A percentile compares a stretch with the other conserved stretches of the same genome.
phyloP scores from a whole-genome alignment of 306 rosid genomes.

The Vigna unguiculata region DNA sequence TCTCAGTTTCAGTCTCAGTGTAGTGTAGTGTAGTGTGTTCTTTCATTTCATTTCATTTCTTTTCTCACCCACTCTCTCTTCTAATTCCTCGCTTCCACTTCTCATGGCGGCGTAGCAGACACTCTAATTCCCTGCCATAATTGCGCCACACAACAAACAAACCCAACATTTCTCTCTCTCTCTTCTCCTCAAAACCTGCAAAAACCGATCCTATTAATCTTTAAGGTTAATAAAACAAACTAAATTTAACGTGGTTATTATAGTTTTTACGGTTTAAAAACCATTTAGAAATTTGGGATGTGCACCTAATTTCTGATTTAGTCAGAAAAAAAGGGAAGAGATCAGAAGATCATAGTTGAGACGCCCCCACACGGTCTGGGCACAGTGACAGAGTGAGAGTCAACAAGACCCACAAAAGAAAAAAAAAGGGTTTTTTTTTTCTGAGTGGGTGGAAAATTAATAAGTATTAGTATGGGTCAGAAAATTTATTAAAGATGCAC shows the following conservation, averaged over 20 bases:
- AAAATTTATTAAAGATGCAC: slow-evolving; percentile 11
- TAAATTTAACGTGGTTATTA: too few relatives aligned
- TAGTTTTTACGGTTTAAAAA: too few relatives aligned
- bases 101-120: slow-evolving; percentile 99
- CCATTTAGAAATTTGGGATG: too few relatives aligned
- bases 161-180: not conserved
- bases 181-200: slow-evolving; percentile 63
- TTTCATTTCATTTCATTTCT: not conserved
- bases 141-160: slow-evolving; percentile 57
- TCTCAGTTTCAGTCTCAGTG: slow-evolving; percentile 20
- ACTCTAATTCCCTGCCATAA: slow-evolving; percentile 89
- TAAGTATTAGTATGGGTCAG: slow-evolving; percentile 1
- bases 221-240: too few relatives aligned
- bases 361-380: slow-evolving; percentile 44
- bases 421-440: not conserved
- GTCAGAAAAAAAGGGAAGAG: not conserved
- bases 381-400: slow-evolving; percentile 32
- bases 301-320: too few relatives aligned
- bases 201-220: slow-evolving; percentile 29
- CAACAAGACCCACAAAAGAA: slow-evolving; percentile 4
- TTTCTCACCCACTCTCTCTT: not conserved
- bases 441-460: slow-evolving; percentile 52
- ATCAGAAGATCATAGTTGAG: slow-evolving; percentile 45
- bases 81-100: slow-evolving; percentile 66
- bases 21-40: too few relatives aligned